phyloP scores from a whole-genome alignment of 495 filamentous ascomycete species.

The Penicillium coprophilum region DNA sequence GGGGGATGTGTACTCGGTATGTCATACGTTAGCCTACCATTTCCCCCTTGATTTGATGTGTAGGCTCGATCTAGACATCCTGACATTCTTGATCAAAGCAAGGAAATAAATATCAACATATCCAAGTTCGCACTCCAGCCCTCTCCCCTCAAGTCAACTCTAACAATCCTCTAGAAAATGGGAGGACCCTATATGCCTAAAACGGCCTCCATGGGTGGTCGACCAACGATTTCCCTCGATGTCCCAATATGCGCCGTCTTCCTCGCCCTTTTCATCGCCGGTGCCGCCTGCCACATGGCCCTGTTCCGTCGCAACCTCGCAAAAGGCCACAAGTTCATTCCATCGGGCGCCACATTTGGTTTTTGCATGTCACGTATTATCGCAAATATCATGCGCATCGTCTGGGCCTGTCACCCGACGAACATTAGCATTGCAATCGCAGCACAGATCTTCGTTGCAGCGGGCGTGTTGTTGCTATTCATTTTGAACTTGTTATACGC shows the following conservation, averaged over 20 bases:
- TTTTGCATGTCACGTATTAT: constrained; percentile 74
- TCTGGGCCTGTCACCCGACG: constrained; percentile 37
- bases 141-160: neutral
- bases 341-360: constrained; percentile 67
- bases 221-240: constrained; percentile 57
- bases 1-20: neutral
- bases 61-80: neutral
- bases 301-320: constrained; percentile 60
- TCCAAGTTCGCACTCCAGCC: neutral
- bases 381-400: constrained; percentile 64
- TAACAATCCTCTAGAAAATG: constrained; percentile 8
- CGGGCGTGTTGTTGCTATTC: constrained; percentile 77
- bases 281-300: constrained; percentile 62
- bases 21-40: too few species aligned
- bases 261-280: constrained; percentile 59
- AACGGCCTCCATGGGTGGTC: constrained; percentile 57
- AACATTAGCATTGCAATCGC: constrained; percentile 64
- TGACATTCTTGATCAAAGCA: neutral
- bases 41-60: neutral
- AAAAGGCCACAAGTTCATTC: constrained; percentile 66
- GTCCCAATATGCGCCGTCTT: constrained; percentile 66
- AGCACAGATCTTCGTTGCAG: constrained; percentile 69
- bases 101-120: neutral
- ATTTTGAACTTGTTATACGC: constrained; percentile 77
- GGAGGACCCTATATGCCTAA: constrained; percentile 42